Evolutionary conservation across 305 asterid genomes (phyloP).

Genomic region (Fraxinus dipetala): DNA sequence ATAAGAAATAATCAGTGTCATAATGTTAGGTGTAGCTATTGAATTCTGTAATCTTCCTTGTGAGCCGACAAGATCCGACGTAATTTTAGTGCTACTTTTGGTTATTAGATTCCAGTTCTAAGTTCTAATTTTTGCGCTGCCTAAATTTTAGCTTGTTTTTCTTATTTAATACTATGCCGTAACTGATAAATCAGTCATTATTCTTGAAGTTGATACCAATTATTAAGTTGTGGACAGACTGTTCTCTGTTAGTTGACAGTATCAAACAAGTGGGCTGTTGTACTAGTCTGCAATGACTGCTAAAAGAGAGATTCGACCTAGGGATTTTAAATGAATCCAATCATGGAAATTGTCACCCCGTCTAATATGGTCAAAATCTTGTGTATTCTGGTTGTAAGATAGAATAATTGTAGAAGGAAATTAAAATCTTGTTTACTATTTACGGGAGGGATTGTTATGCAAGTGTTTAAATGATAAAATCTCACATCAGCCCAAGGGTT

Average conservation of each 20-base stretch:
- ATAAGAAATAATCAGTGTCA: slow-evolving; percentile 29
- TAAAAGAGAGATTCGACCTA: background rate
- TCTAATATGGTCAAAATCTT: background rate
- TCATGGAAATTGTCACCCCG: background rate
- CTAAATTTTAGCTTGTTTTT: background rate
- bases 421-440: background rate
- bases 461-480: background rate
- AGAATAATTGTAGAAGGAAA: background rate
- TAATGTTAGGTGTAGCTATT: slow-evolving; percentile 24
- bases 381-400: background rate
- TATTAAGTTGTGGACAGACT: background rate
- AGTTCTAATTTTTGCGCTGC: background rate
- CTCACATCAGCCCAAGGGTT: background rate
- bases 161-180: background rate
- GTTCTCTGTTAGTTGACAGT: background rate
- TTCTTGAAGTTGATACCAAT: background rate
- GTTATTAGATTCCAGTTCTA: background rate
- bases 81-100: background rate
- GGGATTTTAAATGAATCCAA: background rate
- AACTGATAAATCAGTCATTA: background rate
- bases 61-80: slow-evolving; percentile 20
- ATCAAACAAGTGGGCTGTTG: background rate
- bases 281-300: background rate
- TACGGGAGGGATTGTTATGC: background rate
- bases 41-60: slow-evolving; percentile 28